Conservation (phyloP, 352 stramenopile species). For the Pythium volutum region DNA sequence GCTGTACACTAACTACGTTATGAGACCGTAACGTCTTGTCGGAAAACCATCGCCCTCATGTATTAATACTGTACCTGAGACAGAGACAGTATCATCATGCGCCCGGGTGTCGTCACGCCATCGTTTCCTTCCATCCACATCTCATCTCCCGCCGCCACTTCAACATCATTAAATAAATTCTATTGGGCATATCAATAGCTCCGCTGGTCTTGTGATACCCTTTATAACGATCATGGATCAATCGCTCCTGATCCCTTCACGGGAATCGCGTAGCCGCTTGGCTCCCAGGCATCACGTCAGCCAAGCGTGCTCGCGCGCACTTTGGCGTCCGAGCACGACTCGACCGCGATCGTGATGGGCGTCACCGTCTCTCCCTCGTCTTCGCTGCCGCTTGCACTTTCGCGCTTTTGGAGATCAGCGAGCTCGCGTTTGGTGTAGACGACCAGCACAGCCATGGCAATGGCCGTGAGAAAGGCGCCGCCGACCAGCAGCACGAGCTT, state of each 20-base stretch:
- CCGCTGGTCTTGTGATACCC: no score
- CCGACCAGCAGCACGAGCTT: slow-evolving; percentile 44
- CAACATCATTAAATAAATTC: neutral
- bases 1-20: no score
- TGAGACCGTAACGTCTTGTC: no score
- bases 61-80: neutral
- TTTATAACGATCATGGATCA: no score
- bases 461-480: slow-evolving; percentile 39
- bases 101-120: slow-evolving; percentile 4
- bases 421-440: slow-evolving; percentile 68
- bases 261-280: no score
- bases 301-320: slow-evolving; percentile 31
- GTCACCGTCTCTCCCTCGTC: slow-evolving; percentile 25
- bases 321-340: slow-evolving; percentile 18
- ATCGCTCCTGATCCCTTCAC: no score
- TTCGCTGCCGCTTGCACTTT: slow-evolving; percentile 52
- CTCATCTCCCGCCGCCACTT: neutral
- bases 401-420: slow-evolving; percentile 53
- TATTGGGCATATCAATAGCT: neutral
- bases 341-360: slow-evolving; percentile 20
- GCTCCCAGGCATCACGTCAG: neutral
- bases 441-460: slow-evolving; percentile 56
- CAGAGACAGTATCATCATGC: neutral
- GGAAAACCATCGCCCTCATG: no score
- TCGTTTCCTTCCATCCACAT: neutral